Percentiles rank a stretch among this genome's conserved stretches.
These are phyloP conservation scores for Delphinella strobiligena DNA, from an alignment of 2,329 filamentous ascomycete genomes.

Conservation along the genomic window DNA sequence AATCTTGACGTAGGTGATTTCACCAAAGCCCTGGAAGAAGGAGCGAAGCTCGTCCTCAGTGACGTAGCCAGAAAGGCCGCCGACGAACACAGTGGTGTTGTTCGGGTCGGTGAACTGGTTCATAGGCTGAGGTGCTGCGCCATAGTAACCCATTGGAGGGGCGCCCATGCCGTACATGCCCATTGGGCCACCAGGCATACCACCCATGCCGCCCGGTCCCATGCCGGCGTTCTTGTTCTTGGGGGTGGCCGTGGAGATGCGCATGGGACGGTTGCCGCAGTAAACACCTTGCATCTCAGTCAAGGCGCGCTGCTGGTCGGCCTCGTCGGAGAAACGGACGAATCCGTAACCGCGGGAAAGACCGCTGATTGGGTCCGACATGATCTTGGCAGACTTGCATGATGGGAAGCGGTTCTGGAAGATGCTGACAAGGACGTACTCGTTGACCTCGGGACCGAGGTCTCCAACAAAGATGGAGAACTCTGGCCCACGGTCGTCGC, in stretches of 20 bases:
- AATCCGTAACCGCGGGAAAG: slow-evolving; percentile 98
- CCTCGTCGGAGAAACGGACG: slow-evolving; percentile 90
- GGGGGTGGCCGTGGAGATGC: slow-evolving; percentile 92
- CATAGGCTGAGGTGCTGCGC: slow-evolving; percentile 63
- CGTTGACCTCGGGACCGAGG: slow-evolving; percentile 94
- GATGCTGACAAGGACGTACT: slow-evolving; percentile 91
- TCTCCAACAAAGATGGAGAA: slow-evolving; percentile 97
- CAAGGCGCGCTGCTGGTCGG: slow-evolving; percentile 89
- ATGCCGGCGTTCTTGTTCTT: slow-evolving; percentile 65
- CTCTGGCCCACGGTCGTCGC: slow-evolving; percentile 91
- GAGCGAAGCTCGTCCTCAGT: slow-evolving; percentile 99
- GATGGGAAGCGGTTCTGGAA: slow-evolving; percentile 95
- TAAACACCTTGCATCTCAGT: slow-evolving; percentile 99
- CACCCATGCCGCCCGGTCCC: slow-evolving; percentile 41
- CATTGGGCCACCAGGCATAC: slow-evolving; percentile 32
- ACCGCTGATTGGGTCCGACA: slow-evolving; percentile 96
- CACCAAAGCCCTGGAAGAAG: slow-evolving; percentile 98
- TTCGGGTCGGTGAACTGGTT: slow-evolving; percentile 99
- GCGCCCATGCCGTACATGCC: slow-evolving; percentile 61
- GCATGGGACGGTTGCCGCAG: slow-evolving; percentile 96
- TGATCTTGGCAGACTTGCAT: slow-evolving; percentile 99
- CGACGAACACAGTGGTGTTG: slow-evolving; percentile 98
- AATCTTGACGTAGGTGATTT: slow-evolving; percentile 99
- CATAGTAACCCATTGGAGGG: slow-evolving; percentile 56
- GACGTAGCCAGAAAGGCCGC: slow-evolving; percentile 91